Conservation (phyloP, 1,284 basidiomycete genomes). For the Leccinum fallax region DNA sequence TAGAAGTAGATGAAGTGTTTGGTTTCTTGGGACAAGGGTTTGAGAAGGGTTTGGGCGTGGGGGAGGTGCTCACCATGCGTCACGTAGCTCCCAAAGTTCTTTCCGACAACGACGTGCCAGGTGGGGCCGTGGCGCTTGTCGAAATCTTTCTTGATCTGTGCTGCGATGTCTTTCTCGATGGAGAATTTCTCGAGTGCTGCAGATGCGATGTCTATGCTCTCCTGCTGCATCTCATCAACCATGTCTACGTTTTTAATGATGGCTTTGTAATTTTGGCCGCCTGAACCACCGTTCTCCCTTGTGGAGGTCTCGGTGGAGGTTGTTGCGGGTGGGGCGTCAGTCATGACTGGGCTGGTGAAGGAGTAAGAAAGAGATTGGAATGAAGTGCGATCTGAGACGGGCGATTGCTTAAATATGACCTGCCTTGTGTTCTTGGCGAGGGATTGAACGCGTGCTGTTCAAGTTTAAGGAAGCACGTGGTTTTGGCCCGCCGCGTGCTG, state of each 20-base stretch:
- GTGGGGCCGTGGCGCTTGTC: constrained; percentile 90
- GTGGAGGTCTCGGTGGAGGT: constrained; percentile 54
- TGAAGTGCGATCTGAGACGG: constrained; percentile 4
- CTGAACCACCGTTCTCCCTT: constrained; percentile 43
- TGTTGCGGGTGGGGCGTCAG: constrained; percentile 61
- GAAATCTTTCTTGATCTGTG: constrained; percentile 97
- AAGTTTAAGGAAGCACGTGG: constrained; percentile 29
- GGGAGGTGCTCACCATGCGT: constrained; percentile 73
- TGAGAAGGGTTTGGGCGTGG: constrained; percentile 2
- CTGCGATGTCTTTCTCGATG: constrained; percentile 98
- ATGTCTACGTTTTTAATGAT: constrained; percentile 98
- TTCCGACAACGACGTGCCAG: constrained; percentile 98
- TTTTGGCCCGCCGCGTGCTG: background rate
- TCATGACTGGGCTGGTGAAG: constrained; percentile 44
- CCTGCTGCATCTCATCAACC: constrained; percentile 94
- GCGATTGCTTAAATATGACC: constrained; percentile 32
- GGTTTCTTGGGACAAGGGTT: constrained; percentile 64
- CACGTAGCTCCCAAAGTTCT: constrained; percentile 97
- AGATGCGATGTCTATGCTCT: constrained; percentile 85
- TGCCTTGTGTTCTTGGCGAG: constrained; percentile 34
- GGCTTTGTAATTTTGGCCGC: constrained; percentile 60
- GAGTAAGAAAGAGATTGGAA: background rate
- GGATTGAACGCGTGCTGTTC: constrained; percentile 9
- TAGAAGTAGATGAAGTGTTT: constrained; percentile 99
- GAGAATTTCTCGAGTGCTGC: constrained; percentile 87